phyloP scores from a whole-genome alignment of 305 asterid genomes.

The Fraxinus platypoda region DNA sequence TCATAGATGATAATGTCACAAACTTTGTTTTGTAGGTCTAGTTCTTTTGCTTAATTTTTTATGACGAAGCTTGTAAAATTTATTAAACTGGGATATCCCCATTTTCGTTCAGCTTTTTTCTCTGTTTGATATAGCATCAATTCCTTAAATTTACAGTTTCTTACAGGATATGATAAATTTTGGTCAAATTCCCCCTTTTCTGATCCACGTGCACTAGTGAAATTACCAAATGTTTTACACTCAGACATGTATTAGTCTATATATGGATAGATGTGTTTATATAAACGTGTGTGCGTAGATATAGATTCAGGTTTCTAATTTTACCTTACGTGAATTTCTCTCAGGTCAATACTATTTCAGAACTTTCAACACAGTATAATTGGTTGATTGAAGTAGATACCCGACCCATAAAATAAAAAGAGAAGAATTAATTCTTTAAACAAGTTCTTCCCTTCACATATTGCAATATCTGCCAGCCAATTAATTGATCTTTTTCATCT shows the following conservation, averaged over 20 bases:
- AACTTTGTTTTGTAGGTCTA: constrained; percentile 11
- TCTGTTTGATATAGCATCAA: constrained; percentile 6
- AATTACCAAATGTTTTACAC: not conserved
- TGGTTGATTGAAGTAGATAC: not conserved
- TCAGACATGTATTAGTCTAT: not conserved
- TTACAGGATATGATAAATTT: not conserved
- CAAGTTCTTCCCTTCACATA: not conserved
- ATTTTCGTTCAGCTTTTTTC: not conserved
- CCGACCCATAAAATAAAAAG: no score
- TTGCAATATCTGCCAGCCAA: not conserved
- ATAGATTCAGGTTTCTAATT: not conserved
- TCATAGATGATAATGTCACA: constrained; percentile 15
- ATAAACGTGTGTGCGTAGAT: not conserved
- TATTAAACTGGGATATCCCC: constrained; percentile 6
- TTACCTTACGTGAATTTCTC: not conserved
- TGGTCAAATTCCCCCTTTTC: not conserved
- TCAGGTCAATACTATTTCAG: not conserved
- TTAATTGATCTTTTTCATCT: not conserved
- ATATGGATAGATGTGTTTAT: not conserved
- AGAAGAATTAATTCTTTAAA: no score
- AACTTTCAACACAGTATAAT: not conserved
- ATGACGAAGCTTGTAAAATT: constrained; percentile 11
- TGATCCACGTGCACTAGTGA: not conserved
- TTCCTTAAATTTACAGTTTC: not conserved
- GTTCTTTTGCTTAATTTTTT: constrained; percentile 11